Evolutionary conservation across 2,329 filamentous ascomycete genomes (phyloP), one percentile per base, ranked within the genome.

Genomic region (Colletotrichum australisinense): DNA sequence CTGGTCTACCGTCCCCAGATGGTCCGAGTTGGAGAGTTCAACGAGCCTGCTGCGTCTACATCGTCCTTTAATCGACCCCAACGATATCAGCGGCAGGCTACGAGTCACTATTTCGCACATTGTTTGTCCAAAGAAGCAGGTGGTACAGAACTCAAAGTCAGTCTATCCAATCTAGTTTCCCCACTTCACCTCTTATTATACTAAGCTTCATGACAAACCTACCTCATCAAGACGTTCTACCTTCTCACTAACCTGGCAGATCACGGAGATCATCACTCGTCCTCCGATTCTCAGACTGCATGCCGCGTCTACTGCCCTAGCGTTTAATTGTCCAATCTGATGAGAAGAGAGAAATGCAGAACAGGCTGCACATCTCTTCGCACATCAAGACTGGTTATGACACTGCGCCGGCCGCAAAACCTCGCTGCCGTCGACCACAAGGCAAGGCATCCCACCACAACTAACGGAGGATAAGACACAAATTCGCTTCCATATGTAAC

Each of bases 311-410:
- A 35, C 63, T 67, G 49, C 49, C 57, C 32, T 62, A 52, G 64
- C 69, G 63, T 67, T 56, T 67, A 35, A n/a, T 63, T 16, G 24
- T 19, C 56, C 64, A 72, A 63, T 72, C 26, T 32, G 24, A 67
- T 12, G 3, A 19, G 22, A 57, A 64, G 26, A 35, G 32, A 14
- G 19, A 30, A 12, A 5, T 28, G 11, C 12, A 30, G 22, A 7
- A 28, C 22, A 12, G n/a, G 11, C 38, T 38, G 26, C 56, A 19
- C 14, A 55, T 38, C 11, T 46, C 26, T 42, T 60, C 32, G 22
- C 42, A 19, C 28, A 22, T 42, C 14, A 6, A 4, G 16, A 19
- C 38, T 42, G 38, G 49, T 38, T 32, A 49, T 28, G 24, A 32
- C 30, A 16, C 65, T 30, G 32, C 38, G 63, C 63, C 42, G 22